These are phyloP conservation scores for Talaromyces thailandensis DNA, from an alignment of 495 filamentous ascomycete species.

Conservation along the genomic window DNA sequence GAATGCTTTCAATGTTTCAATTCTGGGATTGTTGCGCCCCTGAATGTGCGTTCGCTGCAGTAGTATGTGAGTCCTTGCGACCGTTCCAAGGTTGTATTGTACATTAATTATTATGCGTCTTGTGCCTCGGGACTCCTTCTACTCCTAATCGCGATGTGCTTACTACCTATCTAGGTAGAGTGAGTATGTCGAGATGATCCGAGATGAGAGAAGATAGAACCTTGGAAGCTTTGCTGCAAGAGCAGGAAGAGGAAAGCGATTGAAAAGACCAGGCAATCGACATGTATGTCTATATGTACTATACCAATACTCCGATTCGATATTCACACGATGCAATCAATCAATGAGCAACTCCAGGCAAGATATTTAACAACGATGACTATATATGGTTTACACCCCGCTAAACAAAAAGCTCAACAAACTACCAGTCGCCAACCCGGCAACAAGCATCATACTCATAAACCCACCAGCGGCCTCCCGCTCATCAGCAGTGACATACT, in stretches of 20 bases:
- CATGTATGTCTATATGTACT: background rate
- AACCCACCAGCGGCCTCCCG: constrained; percentile 85
- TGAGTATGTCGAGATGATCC: background rate
- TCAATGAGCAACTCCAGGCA: background rate
- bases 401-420: constrained; percentile 75
- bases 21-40: background rate
- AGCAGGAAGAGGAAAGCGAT: background rate
- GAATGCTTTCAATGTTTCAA: background rate
- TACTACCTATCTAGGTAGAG: background rate
- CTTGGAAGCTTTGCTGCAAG: background rate
- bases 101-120: no score
- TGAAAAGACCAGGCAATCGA: background rate
- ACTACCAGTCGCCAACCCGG: constrained; percentile 75
- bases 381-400: constrained; percentile 15
- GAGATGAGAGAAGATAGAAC: background rate
- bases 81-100: no score
- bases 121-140: background rate
- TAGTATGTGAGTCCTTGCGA: no score
- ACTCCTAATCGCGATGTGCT: background rate
- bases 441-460: constrained; percentile 84
- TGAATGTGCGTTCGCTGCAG: background rate
- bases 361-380: background rate
- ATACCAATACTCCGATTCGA: no score
- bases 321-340: no score
- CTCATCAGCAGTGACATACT: constrained; percentile 71